Base-by-base conservation (phyloP, 2,329 filamentous ascomycete genomes). In the Elsinoe ampelina region DNA sequence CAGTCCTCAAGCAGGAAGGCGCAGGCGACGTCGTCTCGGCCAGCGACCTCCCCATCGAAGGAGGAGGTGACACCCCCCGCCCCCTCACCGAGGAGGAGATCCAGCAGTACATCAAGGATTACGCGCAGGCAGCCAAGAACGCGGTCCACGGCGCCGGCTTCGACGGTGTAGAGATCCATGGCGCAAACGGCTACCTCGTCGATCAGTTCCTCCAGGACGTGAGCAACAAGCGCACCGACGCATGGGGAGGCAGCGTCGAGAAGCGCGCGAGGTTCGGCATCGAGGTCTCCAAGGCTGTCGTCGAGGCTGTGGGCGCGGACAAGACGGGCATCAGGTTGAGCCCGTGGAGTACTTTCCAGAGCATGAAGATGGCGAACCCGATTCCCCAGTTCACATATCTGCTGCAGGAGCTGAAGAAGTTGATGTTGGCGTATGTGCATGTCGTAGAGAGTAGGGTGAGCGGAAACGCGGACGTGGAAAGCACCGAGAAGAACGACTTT, bases 181-280 rank as follows among this genome's bases (percentile, higher is more conserved):
- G 67, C 34, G 70, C 65, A 3, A 70, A 68, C 54, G 66, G 66
- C 12, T 89, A 88, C 64, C 73, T 89, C 1, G 67, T 86, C 7
- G 77, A 79, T 57, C 77, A 85, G 62, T 89, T 89, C 67, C 71
- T 86, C 12, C 84, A 81, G 60, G 76, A 78, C 58, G 74, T 68
- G 3, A 70, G 72, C 62, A 85, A 85, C 68, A 72, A 73, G 50
- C 74, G 82, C 1, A 79, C 70, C 1, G 77, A 80, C 59, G 63
- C 50, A 54, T 78, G 70, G 70, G 77, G 69, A 5, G 77, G 77
- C 6, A 73, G 70, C 42, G 64, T 77, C 6, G 73, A 75, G 69
- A 77, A 79, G 61, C 71, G 81, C 58, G 62, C 73, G 54, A 66
- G 78, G 15, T 77, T 83, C 59, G 73, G 70, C 0, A 58, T 82